Base-by-base conservation (phyloP, 23 red algal genomes). In the Gracilaria domingensis region DNA sequence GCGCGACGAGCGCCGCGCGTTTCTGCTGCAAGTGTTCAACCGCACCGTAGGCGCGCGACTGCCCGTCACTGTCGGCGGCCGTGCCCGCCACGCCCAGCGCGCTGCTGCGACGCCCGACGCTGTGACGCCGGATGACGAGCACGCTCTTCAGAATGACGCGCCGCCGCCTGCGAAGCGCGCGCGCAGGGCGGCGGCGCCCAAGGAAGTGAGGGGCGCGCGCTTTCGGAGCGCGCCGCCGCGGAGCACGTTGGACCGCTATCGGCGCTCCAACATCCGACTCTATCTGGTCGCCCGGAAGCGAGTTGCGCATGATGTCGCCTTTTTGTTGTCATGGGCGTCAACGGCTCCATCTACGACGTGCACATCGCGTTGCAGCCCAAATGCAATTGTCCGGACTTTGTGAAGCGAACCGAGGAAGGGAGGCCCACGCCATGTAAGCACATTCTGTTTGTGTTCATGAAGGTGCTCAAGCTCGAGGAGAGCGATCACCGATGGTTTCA, bases 351-450 rank as follows among this genome's bases (percentile, higher is more conserved):
- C 3, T 89, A 89, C 36, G 29, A 66, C 66, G 47, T 34, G 36
- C 28, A 61, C 29, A 79, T 89, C 9, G 39, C 48, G 38, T 29
- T 89, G 39, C 39, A 76, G 59, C 85, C 85, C n/a, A 56, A 58
- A 35, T 89, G 85, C 54, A 49, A 76, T 21, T 89, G 85, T 70
- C 85, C 85, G 20, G 85, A 89, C 44, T 89, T 89, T 25, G 55
- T 26, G 36, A 89, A 89, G 30, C 85, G 85, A 12, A 49, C 21
- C 18, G 25, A 51, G 11, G 53, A 12, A 29, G 25, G 26, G 12
- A 45, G 47, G 29, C 85, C 24, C 17, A 70, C 69, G 4, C 85
- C 85, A 7, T 89, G 85, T 70, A 89, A 89, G 70, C 85, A 89
- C 51, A 44, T 89, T 4, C 38, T 89, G 6, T 89, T 78, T 70